Percentiles rank a stretch among this genome's conserved stretches.
phyloP scores from a whole-genome alignment of 2,329 filamentous ascomycete genomes.

The Cordyceps tenuipes region DNA sequence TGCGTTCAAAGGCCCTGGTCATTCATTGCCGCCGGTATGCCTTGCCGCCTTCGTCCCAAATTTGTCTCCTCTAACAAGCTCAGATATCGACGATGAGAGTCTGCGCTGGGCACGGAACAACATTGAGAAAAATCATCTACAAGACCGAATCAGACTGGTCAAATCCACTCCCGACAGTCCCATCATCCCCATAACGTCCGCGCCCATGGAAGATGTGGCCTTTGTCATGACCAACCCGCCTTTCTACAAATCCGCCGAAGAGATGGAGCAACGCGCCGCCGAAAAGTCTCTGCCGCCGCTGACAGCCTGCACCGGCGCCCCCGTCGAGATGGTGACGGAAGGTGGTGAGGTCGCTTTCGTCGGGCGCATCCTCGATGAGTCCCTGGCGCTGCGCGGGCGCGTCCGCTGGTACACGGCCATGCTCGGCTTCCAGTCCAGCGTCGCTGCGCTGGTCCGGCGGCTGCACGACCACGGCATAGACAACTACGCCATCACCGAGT shows the following conservation, averaged over 20 bases:
- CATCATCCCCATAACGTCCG: conserved; percentile 56
- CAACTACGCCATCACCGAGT: conserved; percentile 77
- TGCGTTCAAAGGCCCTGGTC: conserved; percentile 64
- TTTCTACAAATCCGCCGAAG: conserved; percentile 71
- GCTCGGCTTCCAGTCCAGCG: conserved; percentile 71
- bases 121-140: conserved; percentile 55
- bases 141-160: conserved; percentile 56
- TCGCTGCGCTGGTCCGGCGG: conserved; percentile 53
- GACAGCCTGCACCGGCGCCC: conserved; percentile 67
- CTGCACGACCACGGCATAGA: conserved; percentile 48
- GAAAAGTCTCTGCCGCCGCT: conserved; percentile 60
- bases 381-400: conserved; percentile 45
- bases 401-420: conserved; percentile 88
- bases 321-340: conserved; percentile 74
- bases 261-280: conserved; percentile 57
- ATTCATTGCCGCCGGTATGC: conserved; percentile 55
- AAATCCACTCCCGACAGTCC: conserved; percentile 40
- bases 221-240: conserved; percentile 94
- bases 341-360: conserved; percentile 77
- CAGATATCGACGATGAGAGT: conserved; percentile 68
- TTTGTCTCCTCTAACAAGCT: conserved; percentile 1
- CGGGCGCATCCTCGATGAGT: conserved; percentile 61
- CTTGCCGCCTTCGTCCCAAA: no score
- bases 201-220: conserved; percentile 46
- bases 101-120: conserved; percentile 60